Conservation (phyloP, 169 alveolate genomes). For the Cryptosporidium tyzzeri region DNA sequence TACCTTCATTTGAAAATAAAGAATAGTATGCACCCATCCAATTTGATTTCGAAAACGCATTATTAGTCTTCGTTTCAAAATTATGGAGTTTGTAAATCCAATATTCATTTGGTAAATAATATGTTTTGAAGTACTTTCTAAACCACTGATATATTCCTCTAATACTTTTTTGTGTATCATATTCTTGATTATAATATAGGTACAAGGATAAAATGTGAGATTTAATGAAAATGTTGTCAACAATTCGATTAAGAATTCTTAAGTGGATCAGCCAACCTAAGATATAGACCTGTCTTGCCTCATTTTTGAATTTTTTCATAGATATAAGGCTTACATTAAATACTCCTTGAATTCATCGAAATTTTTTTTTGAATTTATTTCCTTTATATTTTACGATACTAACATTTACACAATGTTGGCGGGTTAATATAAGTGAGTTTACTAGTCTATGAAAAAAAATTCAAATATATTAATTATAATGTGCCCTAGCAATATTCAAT, state of each 20-base stretch:
- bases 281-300: neutral
- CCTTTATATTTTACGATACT: neutral
- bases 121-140: constrained; percentile 55
- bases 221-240: constrained; percentile 18
- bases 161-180: neutral
- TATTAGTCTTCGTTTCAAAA: neutral
- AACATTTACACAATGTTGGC: neutral
- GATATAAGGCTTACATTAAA: neutral
- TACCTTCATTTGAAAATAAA: neutral
- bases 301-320: constrained; percentile 8
- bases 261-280: constrained; percentile 56
- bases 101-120: constrained; percentile 41
- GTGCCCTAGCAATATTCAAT: neutral
- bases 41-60: neutral
- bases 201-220: constrained; percentile 46
- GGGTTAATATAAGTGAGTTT: neutral
- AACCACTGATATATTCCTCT: constrained; percentile 46
- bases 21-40: constrained; percentile 22
- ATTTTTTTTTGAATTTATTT: constrained; percentile 1
- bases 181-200: constrained; percentile 4
- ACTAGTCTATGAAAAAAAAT: neutral
- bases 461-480: too few relatives aligned
- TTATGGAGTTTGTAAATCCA: constrained; percentile 53
- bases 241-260: constrained; percentile 35
- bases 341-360: neutral